These are phyloP conservation scores for Trichosporon faecale DNA, from an alignment of 1,284 basidiomycete species.

Conservation along the genomic window DNA sequence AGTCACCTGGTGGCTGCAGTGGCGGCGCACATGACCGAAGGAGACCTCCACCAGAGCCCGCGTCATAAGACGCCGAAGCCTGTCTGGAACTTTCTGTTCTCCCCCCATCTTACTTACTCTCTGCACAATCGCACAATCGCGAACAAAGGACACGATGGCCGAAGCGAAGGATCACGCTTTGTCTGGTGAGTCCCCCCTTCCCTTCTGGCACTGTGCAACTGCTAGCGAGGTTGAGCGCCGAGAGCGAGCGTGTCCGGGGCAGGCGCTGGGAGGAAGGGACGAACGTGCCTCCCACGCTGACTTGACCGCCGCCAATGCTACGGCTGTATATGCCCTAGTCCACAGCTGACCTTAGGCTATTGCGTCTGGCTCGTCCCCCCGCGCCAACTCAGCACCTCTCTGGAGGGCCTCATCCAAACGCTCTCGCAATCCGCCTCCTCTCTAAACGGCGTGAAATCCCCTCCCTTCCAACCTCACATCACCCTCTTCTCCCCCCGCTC, in stretches of 20 bases:
- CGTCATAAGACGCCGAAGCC: neutral
- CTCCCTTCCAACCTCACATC: conserved; percentile 39
- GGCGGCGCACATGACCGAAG: neutral
- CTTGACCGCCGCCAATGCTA: too few relatives aligned
- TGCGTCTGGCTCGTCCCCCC: conserved; percentile 31
- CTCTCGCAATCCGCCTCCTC: conserved; percentile 19
- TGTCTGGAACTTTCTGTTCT: neutral
- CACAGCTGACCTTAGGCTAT: conserved; percentile 22
- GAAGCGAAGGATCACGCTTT: conserved; percentile 14
- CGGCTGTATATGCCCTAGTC: too few relatives aligned
- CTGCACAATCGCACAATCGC: neutral
- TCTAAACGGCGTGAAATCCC: conserved; percentile 15
- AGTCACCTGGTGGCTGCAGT: neutral
- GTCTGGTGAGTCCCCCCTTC: conserved; percentile 5
- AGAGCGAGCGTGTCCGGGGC: too few relatives aligned
- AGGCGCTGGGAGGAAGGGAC: too few relatives aligned
- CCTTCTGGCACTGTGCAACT: too few relatives aligned
- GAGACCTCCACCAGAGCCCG: neutral
- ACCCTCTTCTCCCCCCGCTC: conserved; percentile 33
- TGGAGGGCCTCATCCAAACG: conserved; percentile 21
- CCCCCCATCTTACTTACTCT: neutral
- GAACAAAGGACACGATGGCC: neutral
- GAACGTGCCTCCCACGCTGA: too few relatives aligned
- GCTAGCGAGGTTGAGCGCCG: too few relatives aligned
- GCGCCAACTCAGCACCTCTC: neutral